Base-by-base conservation (phyloP, 2,329 filamentous ascomycete genomes). In the Scedosporium apiospermum region DNA sequence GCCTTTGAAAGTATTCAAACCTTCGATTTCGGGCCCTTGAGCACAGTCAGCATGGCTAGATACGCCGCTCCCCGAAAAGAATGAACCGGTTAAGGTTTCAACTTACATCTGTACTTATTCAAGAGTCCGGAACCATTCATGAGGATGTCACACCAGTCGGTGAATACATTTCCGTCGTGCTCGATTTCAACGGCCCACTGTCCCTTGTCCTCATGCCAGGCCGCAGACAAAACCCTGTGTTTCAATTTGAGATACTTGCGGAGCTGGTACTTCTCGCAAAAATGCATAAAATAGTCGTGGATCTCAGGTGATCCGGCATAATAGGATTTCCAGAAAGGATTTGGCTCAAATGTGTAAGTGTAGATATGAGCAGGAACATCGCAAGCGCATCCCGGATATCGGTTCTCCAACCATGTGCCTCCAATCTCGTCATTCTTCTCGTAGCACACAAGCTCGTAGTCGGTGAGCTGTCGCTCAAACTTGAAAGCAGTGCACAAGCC, bases 391-490 rank as follows among this genome's bases (percentile, higher is more conserved):
- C 81, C 81, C 7, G 82, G 85, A 70, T 88, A 88, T 30, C 78
- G 75, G 69, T 88, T 88, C 55, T 80, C 79, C 71, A 78, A 80
- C 86, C 86, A 88, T 1, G 85, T 88, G 6, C 86, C 86, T 41
- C 86, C 86, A 55, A 87, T 75, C 3, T 79, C 79, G 3, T 75
- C 72, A 65, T 84, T 76, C 14, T 81, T 76, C 23, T 88, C 86
- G 64, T 87, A 88, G 68, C 88, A 78, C 27, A 76, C 75, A 66
- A 88, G 79, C 64, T 87, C 82, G 65, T 80, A 78, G 61, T 84
- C 83, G 34, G 77, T 78, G 46, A 87, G 77, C 70, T 79, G 78
- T 21, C 82, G 74, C 67, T 84, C 82, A 60, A 88, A 70, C 38
- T 80, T 80, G 53, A 81, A 84, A 7, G 80, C 85, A 68, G 86